Conservation (phyloP, 2,329 filamentous ascomycete genomes). For the Fusarium chaquense region DNA sequence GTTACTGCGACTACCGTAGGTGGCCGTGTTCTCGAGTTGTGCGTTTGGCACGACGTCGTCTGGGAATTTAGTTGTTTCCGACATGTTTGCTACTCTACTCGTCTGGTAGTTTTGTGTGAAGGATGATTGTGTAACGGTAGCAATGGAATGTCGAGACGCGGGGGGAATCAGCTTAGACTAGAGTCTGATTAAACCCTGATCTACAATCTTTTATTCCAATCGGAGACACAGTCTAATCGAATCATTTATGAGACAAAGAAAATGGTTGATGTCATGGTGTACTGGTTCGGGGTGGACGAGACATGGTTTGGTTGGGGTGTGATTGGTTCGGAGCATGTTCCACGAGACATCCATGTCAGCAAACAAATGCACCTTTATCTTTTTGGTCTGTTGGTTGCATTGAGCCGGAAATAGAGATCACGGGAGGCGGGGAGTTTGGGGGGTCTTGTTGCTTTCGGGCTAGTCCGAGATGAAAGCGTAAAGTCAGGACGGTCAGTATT, state of each 20-base stretch:
- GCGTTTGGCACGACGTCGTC: background rate
- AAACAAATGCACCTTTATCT: slow-evolving; percentile 1
- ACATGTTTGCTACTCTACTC: background rate
- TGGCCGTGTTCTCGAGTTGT: background rate
- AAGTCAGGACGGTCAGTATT: background rate
- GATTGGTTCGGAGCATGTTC: background rate
- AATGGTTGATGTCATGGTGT: slow-evolving; percentile 6
- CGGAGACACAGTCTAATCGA: background rate
- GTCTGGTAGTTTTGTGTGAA: background rate
- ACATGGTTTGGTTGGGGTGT: background rate
- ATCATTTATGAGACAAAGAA: background rate
- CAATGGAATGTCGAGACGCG: background rate
- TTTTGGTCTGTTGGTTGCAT: background rate
- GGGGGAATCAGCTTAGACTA: background rate
- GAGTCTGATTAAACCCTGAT: background rate
- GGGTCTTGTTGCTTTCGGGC: background rate
- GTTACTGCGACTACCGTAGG: background rate
- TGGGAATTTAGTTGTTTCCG: background rate
- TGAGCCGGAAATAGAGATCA: background rate
- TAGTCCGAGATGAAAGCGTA: background rate
- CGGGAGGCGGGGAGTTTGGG: background rate
- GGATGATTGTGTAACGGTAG: background rate
- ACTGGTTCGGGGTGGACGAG: background rate
- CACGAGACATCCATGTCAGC: slow-evolving; percentile 3
- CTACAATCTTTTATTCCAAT: background rate